Evolutionary conservation across 805 yeast species (phyloP), one percentile per base, ranked within the genome.

Genomic region (Starmerella powellii): DNA sequence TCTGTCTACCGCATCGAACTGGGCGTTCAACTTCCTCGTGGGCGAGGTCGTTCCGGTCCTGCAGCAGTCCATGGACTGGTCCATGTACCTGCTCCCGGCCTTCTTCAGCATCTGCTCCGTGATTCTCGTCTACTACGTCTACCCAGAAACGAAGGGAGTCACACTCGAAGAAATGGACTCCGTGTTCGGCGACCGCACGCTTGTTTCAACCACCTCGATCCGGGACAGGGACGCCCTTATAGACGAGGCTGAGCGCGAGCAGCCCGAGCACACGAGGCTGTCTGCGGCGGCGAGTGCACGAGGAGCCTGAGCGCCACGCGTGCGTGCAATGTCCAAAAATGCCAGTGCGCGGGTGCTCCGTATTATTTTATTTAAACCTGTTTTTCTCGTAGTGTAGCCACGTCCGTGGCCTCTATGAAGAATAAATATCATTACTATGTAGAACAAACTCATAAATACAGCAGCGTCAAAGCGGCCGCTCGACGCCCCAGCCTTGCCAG

Each of bases 91-190:
- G 50, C 71, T 86, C 41, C 95, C 88, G 47, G 88, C 91, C 1
- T 59, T 71, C 20, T 80, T 84, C 24, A 85, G 95, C 62, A 64
- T 76, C 35, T 59, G 78, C 33, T 82, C 94, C 3, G 76, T 81
- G 46, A 59, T 80, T 29, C 76, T 79, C 18, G 95, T 86, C 11
- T 74, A 70, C 63, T 71, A 69, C 42, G 64, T 76, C 35, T 85
- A 80, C 58, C 95, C 95, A 1, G 96, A 87, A 59, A 87, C 95
- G 2, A 85, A 81, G 54, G 95, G 95, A 10, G 74, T 86, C 37
- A 71, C 78, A 20, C 68, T 86, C 42, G 96, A 87, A 57, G 95
- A 87, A 45, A 86, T 87, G 94, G 95, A 87, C 48, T 73, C 82
- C 3, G 72, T 86, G 12, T 86, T 87, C 60, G 94, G 87, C 50